A percentile compares a stretch with the other conserved stretches of the same genome.
Conservation (phyloP, 2,329 filamentous ascomycete species). For the Cladosporium sp. region DNA sequence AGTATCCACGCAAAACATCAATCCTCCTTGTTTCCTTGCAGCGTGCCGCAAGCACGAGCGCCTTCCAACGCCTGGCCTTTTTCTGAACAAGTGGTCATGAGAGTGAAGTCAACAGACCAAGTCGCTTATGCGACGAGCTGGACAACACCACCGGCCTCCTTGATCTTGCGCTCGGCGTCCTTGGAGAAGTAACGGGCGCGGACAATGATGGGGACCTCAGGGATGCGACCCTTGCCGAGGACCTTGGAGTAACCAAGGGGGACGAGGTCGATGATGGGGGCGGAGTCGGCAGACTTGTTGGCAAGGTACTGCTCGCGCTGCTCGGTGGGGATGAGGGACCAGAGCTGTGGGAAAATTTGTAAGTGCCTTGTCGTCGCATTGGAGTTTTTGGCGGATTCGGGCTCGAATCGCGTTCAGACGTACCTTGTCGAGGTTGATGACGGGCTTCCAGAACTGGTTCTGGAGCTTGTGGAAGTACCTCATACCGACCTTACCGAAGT, state of each 20-base stretch:
- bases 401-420: conserved; percentile 1
- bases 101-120: background rate
- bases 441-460: conserved; percentile 97
- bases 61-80: conserved; percentile 8
- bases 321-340: conserved; percentile 90
- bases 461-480: conserved; percentile 87
- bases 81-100: conserved; percentile 6
- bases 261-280: conserved; percentile 96
- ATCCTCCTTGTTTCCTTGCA: conserved; percentile 12
- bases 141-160: conserved; percentile 90
- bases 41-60: conserved; percentile 10
- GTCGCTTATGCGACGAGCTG: conserved; percentile 82
- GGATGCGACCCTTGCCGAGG: conserved; percentile 95
- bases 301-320: conserved; percentile 87
- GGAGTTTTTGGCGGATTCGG: conserved; percentile 1
- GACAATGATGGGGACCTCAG: conserved; percentile 89
- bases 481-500: conserved; percentile 78
- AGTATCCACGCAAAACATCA: conserved; percentile 13
- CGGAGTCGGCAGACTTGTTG: conserved; percentile 84
- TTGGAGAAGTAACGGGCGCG: conserved; percentile 93
- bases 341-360: conserved; percentile 59
- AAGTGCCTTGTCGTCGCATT: background rate
- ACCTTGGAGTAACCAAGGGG: conserved; percentile 98
- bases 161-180: conserved; percentile 98
- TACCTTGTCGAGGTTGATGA: conserved; percentile 99